Percentiles rank a stretch among this genome's conserved stretches.
These are phyloP conservation scores for Spencermartinsiella europaea DNA, from an alignment of 805 yeast species.

Conservation along the genomic window DNA sequence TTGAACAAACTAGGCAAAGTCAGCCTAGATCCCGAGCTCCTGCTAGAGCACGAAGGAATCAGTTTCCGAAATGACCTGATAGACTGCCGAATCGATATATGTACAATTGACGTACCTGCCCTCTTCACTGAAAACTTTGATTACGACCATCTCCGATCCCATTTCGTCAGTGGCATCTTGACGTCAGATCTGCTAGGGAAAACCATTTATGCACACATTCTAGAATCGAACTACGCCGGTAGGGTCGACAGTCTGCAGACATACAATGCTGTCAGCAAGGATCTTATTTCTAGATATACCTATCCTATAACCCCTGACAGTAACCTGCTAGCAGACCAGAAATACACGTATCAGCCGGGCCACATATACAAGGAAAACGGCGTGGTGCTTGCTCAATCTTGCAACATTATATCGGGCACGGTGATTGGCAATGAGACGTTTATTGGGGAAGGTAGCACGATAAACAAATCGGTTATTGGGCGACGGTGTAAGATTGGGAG, in stretches of 20 bases:
- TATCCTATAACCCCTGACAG: constrained; percentile 89
- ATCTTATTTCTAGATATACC: constrained; percentile 84
- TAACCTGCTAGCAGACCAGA: constrained; percentile 63
- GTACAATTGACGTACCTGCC: constrained; percentile 91
- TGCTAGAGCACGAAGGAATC: constrained; percentile 58
- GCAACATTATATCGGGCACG: constrained; percentile 73
- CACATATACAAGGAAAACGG: constrained; percentile 86
- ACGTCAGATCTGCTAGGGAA: constrained; percentile 87
- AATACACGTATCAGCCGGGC: constrained; percentile 73
- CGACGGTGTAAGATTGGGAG: constrained; percentile 80
- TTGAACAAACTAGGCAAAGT: constrained; percentile 42
- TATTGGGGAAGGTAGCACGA: constrained; percentile 68
- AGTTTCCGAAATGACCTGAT: constrained; percentile 85
- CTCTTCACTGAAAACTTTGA: constrained; percentile 95
- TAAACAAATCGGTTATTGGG: constrained; percentile 76
- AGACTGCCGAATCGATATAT: constrained; percentile 94
- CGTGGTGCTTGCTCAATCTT: constrained; percentile 90
- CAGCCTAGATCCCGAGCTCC: constrained; percentile 75
- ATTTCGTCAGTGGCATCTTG: constrained; percentile 85
- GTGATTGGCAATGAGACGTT: constrained; percentile 74
- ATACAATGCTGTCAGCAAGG: constrained; percentile 86
- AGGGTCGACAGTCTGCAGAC: constrained; percentile 95
- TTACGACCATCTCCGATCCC: constrained; percentile 78
- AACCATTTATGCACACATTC: constrained; percentile 81
- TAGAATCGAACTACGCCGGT: constrained; percentile 79